Evolutionary conservation across 2,329 filamentous ascomycete genomes (phyloP).

Genomic region (Neonectria punicea): DNA sequence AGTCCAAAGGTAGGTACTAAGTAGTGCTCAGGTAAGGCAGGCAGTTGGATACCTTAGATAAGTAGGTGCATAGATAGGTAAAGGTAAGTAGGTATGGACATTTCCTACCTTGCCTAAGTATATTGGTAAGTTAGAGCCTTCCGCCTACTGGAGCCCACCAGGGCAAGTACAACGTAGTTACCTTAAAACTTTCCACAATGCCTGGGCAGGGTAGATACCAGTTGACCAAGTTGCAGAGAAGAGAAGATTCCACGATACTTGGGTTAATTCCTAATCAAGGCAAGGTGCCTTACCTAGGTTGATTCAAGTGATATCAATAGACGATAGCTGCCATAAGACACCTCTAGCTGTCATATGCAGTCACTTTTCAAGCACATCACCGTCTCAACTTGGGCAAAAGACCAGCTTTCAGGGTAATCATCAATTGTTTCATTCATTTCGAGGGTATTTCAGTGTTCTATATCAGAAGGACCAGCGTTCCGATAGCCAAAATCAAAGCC

Average conservation of each 20-base stretch:
- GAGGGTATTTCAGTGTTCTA: conserved; percentile 1
- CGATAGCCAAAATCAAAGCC: conserved; percentile 13
- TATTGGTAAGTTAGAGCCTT: no score
- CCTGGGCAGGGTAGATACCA: not conserved
- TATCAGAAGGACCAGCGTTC: conserved; percentile 16
- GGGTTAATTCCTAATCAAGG: no score
- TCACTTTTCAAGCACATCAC: no score
- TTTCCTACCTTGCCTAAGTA: no score
- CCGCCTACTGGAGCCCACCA: not conserved
- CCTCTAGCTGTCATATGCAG: no score
- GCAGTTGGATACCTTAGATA: no score
- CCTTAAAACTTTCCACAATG: not conserved
- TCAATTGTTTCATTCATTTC: not conserved
- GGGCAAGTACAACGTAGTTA: not conserved
- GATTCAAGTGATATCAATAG: no score
- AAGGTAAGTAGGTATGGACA: no score
- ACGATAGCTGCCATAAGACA: no score
- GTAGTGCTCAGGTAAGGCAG: not conserved
- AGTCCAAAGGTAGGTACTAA: not conserved
- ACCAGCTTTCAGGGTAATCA: not conserved
- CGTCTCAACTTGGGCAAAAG: not conserved
- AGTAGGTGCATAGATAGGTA: no score
- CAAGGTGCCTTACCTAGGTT: no score
- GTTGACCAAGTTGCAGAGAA: not conserved
- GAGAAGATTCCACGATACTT: not conserved